Evolutionary conservation across 2,329 filamentous ascomycete species (phyloP).

Genomic region (Fusarium robinianum): DNA sequence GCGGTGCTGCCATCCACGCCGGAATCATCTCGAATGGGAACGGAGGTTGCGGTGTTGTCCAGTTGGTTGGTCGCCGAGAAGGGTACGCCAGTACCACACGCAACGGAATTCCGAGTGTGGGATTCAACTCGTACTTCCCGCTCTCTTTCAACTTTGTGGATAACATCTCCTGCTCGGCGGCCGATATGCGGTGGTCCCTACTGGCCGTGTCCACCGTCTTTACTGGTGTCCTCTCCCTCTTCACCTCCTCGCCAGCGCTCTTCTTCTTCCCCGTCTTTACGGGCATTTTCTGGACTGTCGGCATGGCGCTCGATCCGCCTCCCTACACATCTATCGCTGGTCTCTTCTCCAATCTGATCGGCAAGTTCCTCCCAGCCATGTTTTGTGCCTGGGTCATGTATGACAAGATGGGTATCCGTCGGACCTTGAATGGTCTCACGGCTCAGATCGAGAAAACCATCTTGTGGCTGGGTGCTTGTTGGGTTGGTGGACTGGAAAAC

Average conservation of each 20-base stretch:
- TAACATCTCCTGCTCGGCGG: conserved; percentile 67
- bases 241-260: conserved; percentile 75
- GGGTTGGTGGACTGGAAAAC: conserved; percentile 90
- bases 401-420: conserved; percentile 76
- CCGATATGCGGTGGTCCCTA: conserved; percentile 82
- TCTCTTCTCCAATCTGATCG: conserved; percentile 77
- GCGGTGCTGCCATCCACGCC: conserved; percentile 81
- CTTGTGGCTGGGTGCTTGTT: conserved; percentile 86
- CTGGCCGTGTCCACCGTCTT: conserved; percentile 82
- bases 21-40: conserved; percentile 72
- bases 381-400: conserved; percentile 90
- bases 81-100: conserved; percentile 66
- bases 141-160: conserved; percentile 78
- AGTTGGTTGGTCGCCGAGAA: conserved; percentile 69
- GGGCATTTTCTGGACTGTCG: conserved; percentile 86
- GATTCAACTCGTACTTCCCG: conserved; percentile 88
- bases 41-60: conserved; percentile 83
- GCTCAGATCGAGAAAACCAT: conserved; percentile 90
- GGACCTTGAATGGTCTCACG: conserved; percentile 71
- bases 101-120: conserved; percentile 77
- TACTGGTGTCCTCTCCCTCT: conserved; percentile 76
- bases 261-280: conserved; percentile 87
- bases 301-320: conserved; percentile 86
- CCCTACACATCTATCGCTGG: conserved; percentile 66
- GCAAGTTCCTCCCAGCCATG: conserved; percentile 82